Conservation (phyloP, 108 stramenopile genomes). For the Skeletonema costatum region DNA sequence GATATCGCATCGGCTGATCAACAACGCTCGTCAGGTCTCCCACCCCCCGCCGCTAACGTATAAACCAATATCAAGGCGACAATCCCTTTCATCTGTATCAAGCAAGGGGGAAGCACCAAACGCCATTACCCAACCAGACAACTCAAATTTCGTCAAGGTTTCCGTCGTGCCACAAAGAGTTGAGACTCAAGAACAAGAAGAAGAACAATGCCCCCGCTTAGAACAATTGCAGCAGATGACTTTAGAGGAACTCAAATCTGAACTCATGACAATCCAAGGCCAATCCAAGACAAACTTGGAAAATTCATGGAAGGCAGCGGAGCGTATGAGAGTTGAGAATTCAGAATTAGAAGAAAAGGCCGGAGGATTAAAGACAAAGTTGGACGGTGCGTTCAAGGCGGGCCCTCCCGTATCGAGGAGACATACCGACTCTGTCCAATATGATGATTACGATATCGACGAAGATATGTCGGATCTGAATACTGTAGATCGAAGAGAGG, state of each 20-base stretch:
- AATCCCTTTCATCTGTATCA: not conserved
- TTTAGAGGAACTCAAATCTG: constrained; percentile 9
- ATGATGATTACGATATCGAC: too few relatives aligned
- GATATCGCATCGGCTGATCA: not conserved
- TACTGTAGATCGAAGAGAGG: not conserved
- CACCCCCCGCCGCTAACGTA: not conserved
- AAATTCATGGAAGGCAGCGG: constrained; percentile 27
- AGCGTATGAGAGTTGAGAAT: constrained; percentile 10
- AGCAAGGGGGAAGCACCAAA: not conserved
- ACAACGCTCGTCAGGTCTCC: too few relatives aligned
- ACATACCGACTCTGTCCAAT: too few relatives aligned
- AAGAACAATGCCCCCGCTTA: constrained; percentile 23
- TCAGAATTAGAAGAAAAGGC: constrained; percentile 12
- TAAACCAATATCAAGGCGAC: not conserved
- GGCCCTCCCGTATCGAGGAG: too few relatives aligned
- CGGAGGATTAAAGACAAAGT: not conserved
- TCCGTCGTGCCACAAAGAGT: too few relatives aligned
- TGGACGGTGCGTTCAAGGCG: not conserved
- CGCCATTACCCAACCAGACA: not conserved
- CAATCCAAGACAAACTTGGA: constrained; percentile 26
- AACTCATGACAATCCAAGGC: constrained; percentile 17
- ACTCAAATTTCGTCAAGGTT: not conserved
- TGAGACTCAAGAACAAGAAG: too few relatives aligned
- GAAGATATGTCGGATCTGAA: too few relatives aligned
- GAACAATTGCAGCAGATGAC: constrained; percentile 13